A percentile compares a stretch with the other conserved stretches of the same genome.
Evolutionary conservation across 495 filamentous ascomycete species (phyloP).

Genomic region (Chlorociboria aeruginascens): DNA sequence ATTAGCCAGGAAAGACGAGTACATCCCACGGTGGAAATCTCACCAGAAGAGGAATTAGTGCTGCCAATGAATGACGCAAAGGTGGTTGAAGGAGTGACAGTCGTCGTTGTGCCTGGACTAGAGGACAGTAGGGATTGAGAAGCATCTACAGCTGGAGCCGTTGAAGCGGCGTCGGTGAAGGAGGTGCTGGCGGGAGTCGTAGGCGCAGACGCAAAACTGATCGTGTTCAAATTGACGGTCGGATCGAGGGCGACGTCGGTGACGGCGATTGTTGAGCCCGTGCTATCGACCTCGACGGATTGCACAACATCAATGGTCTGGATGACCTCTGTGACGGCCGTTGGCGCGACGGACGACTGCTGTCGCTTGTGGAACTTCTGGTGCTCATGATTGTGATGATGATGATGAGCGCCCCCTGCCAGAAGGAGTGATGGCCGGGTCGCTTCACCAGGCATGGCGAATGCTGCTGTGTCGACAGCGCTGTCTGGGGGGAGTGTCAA

Average conservation of each 20-base stretch:
- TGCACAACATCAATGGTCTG: conserved; percentile 38
- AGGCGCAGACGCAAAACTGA: neutral
- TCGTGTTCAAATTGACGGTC: neutral
- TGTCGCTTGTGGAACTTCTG: conserved; percentile 4
- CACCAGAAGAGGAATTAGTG: conserved; percentile 33
- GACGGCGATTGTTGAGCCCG: conserved; percentile 28
- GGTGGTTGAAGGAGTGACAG: conserved; percentile 35
- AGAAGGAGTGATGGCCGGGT: conserved; percentile 19
- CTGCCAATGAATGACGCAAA: conserved; percentile 30
- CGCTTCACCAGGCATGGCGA: conserved; percentile 10
- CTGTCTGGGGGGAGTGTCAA: neutral
- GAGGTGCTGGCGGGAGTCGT: neutral
- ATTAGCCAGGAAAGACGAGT: neutral
- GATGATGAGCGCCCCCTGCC: conserved; percentile 10
- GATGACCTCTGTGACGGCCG: conserved; percentile 27
- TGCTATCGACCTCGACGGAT: conserved; percentile 29
- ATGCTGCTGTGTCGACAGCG: conserved; percentile 17
- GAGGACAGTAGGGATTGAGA: conserved; percentile 7
- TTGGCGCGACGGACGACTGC: neutral
- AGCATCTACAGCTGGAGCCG: neutral
- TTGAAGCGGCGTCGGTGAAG: conserved; percentile 3
- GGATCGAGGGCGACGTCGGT: conserved; percentile 1
- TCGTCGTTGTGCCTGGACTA: conserved; percentile 28
- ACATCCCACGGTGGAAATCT: conserved; percentile 5
- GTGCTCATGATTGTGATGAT: conserved; percentile 5